These are phyloP conservation scores for Homolaphlyctis polyrhiza DNA, from an alignment of 371 early-diverging fungal genomes.

Conservation along the genomic window DNA sequence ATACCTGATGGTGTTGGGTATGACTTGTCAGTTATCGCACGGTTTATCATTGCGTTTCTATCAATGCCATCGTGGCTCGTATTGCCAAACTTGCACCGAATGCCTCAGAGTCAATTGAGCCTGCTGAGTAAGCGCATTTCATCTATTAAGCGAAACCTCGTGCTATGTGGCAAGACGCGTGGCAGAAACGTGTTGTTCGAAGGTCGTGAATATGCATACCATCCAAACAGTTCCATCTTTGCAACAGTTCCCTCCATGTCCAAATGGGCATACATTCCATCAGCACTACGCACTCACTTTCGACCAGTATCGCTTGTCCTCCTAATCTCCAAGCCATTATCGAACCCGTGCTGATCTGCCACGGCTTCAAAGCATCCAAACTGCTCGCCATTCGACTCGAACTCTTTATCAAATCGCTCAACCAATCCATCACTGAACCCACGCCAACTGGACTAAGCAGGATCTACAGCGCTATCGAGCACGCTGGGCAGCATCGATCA, in stretches of 20 bases:
- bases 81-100: background rate
- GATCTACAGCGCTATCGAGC: background rate
- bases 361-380: conserved; percentile 17
- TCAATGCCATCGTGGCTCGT: conserved; percentile 4
- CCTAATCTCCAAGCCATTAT: conserved; percentile 18
- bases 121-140: background rate
- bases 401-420: conserved; percentile 7
- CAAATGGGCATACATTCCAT: conserved; percentile 24
- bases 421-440: background rate
- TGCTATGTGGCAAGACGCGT: background rate
- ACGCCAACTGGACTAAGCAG: background rate
- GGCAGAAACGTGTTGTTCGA: conserved; percentile 13
- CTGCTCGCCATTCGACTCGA: conserved; percentile 19
- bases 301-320: conserved; percentile 22
- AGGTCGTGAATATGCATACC: conserved; percentile 13
- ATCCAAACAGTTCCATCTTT: conserved; percentile 14
- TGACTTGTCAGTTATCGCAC: too few species aligned
- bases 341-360: conserved; percentile 19
- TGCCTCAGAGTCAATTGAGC: background rate
- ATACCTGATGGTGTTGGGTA: too few species aligned
- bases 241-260: conserved; percentile 27
- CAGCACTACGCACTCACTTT: conserved; percentile 24
- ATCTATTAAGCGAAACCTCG: background rate
- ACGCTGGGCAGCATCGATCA: background rate
- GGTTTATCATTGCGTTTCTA: background rate